A percentile compares a stretch with the other conserved stretches of the same genome.
Evolutionary conservation across 208 protist genomes (phyloP).

Genomic region (Leishmania arabica): DNA sequence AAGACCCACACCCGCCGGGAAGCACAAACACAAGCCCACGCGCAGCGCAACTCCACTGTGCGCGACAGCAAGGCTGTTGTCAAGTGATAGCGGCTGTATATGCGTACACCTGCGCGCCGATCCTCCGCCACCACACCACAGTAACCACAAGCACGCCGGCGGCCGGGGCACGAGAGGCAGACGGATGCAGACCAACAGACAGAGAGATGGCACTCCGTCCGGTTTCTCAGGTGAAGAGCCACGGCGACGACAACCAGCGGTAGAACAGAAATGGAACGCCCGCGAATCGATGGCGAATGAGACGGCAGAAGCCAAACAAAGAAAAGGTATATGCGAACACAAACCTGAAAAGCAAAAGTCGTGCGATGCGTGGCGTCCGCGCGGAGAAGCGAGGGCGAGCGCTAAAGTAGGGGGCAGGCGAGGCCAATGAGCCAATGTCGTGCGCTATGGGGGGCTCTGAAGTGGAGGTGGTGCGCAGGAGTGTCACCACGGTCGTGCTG

Average conservation of each 20-base stretch:
- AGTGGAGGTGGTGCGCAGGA: not conserved
- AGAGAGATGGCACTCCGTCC: not conserved
- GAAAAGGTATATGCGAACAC: not conserved
- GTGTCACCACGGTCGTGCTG: not conserved
- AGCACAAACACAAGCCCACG: not conserved
- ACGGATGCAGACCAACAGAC: not conserved
- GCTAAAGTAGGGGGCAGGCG: not conserved
- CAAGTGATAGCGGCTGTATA: not conserved
- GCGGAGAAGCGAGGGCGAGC: not conserved
- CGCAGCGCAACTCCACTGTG: not conserved
- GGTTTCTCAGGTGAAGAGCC: not conserved
- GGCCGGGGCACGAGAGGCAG: not conserved
- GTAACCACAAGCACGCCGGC: not conserved
- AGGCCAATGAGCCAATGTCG: not conserved
- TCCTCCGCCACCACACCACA: not conserved
- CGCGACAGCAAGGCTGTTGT: not conserved
- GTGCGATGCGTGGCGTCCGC: not conserved
- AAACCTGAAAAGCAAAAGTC: not conserved
- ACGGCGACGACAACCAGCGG: no score
- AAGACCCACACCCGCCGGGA: not conserved
- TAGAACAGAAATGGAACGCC: not conserved
- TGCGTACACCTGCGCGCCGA: not conserved
- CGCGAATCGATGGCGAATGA: not conserved
- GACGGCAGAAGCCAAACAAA: not conserved
- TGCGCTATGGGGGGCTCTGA: not conserved